A percentile compares a stretch with the other conserved stretches of the same genome.
Conservation (phyloP, 2,329 filamentous ascomycete genomes). For the Paraphaeosphaeria sporulosa region DNA sequence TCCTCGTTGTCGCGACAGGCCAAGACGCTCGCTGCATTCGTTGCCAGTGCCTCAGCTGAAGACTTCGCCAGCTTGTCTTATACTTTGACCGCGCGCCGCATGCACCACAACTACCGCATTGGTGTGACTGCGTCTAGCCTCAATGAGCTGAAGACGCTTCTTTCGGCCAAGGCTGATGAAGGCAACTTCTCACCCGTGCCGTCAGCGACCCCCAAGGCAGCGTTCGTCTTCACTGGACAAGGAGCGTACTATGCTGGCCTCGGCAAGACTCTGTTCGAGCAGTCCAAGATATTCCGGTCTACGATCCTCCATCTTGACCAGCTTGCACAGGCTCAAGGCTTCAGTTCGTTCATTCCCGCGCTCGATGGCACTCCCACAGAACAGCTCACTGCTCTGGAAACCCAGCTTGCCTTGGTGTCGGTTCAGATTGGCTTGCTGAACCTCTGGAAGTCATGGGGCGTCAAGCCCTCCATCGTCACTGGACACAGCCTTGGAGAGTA, state of each 20-base stretch:
- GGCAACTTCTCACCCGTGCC: constrained; percentile 61
- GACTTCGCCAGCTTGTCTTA: constrained; percentile 27
- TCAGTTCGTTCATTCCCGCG: constrained; percentile 59
- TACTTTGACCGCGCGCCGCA: constrained; percentile 34
- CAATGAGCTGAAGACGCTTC: constrained; percentile 9
- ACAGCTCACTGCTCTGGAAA: constrained; percentile 59
- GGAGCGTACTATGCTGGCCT: constrained; percentile 61
- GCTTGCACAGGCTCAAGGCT: constrained; percentile 53
- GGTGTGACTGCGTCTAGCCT: constrained; percentile 12
- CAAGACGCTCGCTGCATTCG: constrained; percentile 10
- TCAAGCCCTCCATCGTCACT: constrained; percentile 63
- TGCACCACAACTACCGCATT: constrained; percentile 31
- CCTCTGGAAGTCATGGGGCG: constrained; percentile 61
- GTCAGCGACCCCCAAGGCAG: constrained; percentile 59
- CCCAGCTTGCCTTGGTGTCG: constrained; percentile 61
- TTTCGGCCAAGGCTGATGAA: constrained; percentile 35
- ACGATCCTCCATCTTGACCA: constrained; percentile 60
- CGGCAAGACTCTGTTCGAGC: constrained; percentile 58
- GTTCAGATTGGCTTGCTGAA: constrained; percentile 61
- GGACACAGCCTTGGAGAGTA: constrained; percentile 75
- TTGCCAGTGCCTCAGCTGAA: constrained; percentile 11
- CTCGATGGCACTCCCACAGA: constrained; percentile 58
- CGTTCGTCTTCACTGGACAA: constrained; percentile 62
- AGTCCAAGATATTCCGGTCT: constrained; percentile 56
- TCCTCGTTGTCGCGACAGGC: constrained; percentile 1